Conservation (phyloP, 352 stramenopile genomes). For the Pythium utonaiense region DNA sequence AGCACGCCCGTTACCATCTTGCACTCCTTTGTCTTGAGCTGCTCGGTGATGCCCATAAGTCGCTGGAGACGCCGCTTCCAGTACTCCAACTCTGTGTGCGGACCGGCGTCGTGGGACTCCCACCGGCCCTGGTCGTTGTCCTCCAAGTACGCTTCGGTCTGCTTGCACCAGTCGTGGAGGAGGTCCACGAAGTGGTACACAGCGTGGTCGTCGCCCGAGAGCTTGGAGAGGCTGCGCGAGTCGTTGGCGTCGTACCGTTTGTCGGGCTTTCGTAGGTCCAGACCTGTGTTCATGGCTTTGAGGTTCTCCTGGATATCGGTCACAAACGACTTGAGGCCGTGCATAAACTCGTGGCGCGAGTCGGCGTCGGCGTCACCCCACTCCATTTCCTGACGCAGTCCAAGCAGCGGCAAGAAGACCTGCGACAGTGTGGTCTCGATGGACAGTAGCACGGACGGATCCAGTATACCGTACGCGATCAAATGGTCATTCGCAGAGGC, state of each 20-base stretch:
- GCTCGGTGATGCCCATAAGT: constrained; percentile 97
- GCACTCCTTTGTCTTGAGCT: constrained; percentile 96
- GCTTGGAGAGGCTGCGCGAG: constrained; percentile 58
- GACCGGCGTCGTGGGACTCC: constrained; percentile 80
- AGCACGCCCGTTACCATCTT: constrained; percentile 97
- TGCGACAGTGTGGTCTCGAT: constrained; percentile 73
- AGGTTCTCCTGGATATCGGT: constrained; percentile 87
- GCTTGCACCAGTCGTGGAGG: constrained; percentile 86
- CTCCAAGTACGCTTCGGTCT: constrained; percentile 84
- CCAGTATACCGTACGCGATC: constrained; percentile 66
- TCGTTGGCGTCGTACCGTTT: constrained; percentile 73
- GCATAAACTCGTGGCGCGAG: constrained; percentile 81
- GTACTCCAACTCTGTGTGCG: constrained; percentile 93
- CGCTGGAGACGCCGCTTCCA: constrained; percentile 96
- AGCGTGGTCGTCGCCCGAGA: constrained; percentile 63
- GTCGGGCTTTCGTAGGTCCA: constrained; percentile 87
- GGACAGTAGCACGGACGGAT: constrained; percentile 62
- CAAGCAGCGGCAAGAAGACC: constrained; percentile 62
- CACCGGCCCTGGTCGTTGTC: constrained; percentile 76
- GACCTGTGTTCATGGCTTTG: constrained; percentile 84
- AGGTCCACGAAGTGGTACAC: constrained; percentile 86
- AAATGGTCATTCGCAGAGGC: constrained; percentile 68
- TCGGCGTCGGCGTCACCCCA: constrained; percentile 67
- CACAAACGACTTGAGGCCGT: constrained; percentile 74
- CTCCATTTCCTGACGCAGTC: constrained; percentile 35